A percentile compares a stretch with the other conserved stretches of the same genome.
Evolutionary conservation across 1,284 basidiomycete genomes (phyloP).

Genomic region (Phenoliferia sp.): DNA sequence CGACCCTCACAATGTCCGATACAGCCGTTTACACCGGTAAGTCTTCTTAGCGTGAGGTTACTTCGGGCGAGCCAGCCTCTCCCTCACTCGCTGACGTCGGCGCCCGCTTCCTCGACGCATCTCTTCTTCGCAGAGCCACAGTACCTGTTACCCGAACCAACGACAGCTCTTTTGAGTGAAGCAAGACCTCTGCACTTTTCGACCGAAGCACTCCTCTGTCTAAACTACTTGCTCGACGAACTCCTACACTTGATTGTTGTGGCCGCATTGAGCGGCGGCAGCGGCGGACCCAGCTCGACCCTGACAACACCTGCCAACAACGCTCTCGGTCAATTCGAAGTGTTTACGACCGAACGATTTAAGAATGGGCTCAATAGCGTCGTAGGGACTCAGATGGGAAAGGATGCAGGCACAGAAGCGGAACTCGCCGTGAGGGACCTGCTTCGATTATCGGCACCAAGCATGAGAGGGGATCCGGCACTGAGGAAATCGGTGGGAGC

Average conservation of each 20-base stretch:
- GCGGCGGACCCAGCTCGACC: conserved; percentile 45
- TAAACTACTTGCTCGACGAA: conserved; percentile 86
- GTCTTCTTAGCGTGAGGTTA: background rate
- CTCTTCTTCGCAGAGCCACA: conserved; percentile 50
- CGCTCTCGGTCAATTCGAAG: background rate
- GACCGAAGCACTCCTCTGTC: conserved; percentile 61
- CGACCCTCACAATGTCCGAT: too few species aligned
- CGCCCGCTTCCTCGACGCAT: background rate
- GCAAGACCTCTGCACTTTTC: conserved; percentile 80
- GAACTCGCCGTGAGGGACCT: conserved; percentile 56
- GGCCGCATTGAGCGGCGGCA: conserved; percentile 65
- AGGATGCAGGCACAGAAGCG: conserved; percentile 84
- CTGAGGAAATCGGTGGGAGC: conserved; percentile 8
- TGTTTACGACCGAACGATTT: conserved; percentile 52
- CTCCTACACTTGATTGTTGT: conserved; percentile 68
- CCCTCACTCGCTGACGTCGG: background rate
- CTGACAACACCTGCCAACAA: background rate
- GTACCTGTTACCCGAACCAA: conserved; percentile 72
- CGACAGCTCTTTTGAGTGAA: conserved; percentile 83
- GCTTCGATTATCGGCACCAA: conserved; percentile 2
- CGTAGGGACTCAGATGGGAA: conserved; percentile 70
- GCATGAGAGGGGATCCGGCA: conserved; percentile 11
- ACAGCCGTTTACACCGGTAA: background rate
- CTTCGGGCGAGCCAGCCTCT: background rate
- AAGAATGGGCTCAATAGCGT: conserved; percentile 62